Evolutionary conservation across 805 yeast genomes (phyloP), one percentile per base, ranked within the genome.

Genomic region (Zygoascus ofunaensis): DNA sequence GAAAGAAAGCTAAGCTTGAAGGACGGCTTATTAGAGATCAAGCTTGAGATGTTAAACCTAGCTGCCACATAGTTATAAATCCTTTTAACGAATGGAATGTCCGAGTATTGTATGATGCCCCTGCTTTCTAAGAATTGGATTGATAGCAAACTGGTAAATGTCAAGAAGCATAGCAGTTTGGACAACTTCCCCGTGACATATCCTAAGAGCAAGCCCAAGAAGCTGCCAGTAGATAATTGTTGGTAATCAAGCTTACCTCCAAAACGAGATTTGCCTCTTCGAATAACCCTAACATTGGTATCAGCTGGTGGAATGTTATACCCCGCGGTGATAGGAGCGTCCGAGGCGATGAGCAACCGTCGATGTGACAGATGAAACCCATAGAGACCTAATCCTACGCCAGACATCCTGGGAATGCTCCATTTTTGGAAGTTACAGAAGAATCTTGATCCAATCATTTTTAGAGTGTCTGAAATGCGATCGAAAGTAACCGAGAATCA

Each of bases 211-310:
- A 79, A 63, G 0, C 87, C 86, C 5, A 76, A 65, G 55, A 80
- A 65, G 1, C 82, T 76, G 4, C 87, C 87, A 46, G 77, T 61
- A 14, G 83, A 71, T 54, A 80, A 63, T 54, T 80, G 82, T 53
- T 73, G 72, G 55, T 80, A 80, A 60, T 76, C 74, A 50, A 79
- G 61, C 45, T 59, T 64, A 2, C 54, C 54, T 10, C 51, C 52
- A 18, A 52, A 40, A 5, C 53, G 45, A 4, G 47, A 32, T 36
- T 41, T 32, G 23, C 43, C 15, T 39, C 32, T 39, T 14, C 30
- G 30, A 26, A 26, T 26, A 12, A 26, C 7, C 7, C 30, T 7
- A 26, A 26, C 30, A 26, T 26, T 12, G 7, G 30, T 8, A 7
- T 26, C 15, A 21, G 15, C 5, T 20, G 7, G 30, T 26, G 7